Base-by-base conservation (phyloP, 768 basidiomycete genomes). In the Boletus patriciae region DNA sequence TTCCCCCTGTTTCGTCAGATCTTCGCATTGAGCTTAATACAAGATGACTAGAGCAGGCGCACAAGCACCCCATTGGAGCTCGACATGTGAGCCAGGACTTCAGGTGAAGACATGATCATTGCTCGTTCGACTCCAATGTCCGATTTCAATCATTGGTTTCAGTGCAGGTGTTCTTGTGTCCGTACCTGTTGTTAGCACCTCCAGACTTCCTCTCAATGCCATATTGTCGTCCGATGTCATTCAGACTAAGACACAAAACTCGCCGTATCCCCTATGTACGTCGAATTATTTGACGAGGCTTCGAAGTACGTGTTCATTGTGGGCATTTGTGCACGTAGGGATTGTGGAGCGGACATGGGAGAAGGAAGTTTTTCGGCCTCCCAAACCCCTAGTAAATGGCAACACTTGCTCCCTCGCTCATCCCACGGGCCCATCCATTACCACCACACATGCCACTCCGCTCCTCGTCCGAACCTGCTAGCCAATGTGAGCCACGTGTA, bases 61-160 rank as follows among this genome's bases (percentile, higher is more conserved):
- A 99, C 96, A 18, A 98, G 94, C 2, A 96, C 98, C 7, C 96
- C 96, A 3, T 77, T 99, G 57, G 97, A 99, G 78, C 90, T 94
- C 79, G 98, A 98, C 69, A 94, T 98, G 97, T 98, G 81, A 86
- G 95, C 79, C 52, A 29, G 48, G 37, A 53, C 47, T 42, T 34
- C 44, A 47, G 40, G 48, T 50, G 11, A 47, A 54, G 46, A 31
- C 54, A 25, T 25, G 25, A 38, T 46, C 55, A 3, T 62, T 56
- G 59, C 65, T 70, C 33, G 66, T 47, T 42, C 40, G 49, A 31
- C 23, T 63, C 67, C 47, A 4, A 98, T 64, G 97, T 99, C 46
- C 92, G 97, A 49, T 99, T 98, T 72, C n/a, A n/a, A n/a, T n/a
- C n/a, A n/a, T 80, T 99, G 98, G 98, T 77, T 98, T 98, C 74